A percentile compares a stretch with the other conserved stretches of the same genome.
Conservation (phyloP, 164 flowering plant genomes). For the Akebia trifoliata region DNA sequence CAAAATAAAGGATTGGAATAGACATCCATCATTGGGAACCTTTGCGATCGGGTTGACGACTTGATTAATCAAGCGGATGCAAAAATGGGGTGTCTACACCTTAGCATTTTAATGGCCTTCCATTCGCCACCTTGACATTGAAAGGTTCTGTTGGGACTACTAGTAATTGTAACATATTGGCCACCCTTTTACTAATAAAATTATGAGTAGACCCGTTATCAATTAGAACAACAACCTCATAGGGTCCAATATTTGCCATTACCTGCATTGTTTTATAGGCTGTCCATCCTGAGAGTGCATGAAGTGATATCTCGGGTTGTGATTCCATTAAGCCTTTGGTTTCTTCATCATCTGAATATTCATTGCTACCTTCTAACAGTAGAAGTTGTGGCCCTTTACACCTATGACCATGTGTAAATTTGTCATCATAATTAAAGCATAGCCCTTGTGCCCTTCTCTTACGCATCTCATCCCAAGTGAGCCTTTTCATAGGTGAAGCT, state of each 20-base stretch:
- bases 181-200: background rate
- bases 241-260: background rate
- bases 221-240: background rate
- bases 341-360: background rate
- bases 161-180: background rate
- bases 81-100: no score
- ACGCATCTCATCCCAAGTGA: background rate
- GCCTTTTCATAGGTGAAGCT: background rate
- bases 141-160: background rate
- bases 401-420: background rate
- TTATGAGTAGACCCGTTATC: no score
- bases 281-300: background rate
- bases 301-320: background rate
- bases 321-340: background rate
- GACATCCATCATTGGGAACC: no score
- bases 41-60: no score
- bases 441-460: constrained; percentile 3
- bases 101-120: background rate
- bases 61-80: no score
- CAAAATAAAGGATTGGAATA: no score
- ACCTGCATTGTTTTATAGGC: constrained; percentile 3
- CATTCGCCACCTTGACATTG: no score
- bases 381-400: background rate
- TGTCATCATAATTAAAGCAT: constrained; percentile 11
- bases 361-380: background rate